Conservation (phyloP, 495 filamentous ascomycete species). For the Chlorociboria aeruginascens region DNA sequence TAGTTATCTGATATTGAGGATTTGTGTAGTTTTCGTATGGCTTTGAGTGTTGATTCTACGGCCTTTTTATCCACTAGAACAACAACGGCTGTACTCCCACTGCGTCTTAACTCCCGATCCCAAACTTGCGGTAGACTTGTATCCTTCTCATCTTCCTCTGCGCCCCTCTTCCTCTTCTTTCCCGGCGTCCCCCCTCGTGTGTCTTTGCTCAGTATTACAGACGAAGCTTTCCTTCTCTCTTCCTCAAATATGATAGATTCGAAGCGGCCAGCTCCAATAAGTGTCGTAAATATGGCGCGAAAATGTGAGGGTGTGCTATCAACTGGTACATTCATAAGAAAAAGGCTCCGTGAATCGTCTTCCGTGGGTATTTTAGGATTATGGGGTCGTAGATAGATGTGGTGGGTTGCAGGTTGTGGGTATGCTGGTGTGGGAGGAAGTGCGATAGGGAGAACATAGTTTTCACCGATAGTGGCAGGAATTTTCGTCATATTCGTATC, state of each 20-base stretch:
- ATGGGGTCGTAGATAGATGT: slow-evolving; percentile 77
- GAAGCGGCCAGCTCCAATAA: slow-evolving; percentile 62
- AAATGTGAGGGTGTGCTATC: slow-evolving; percentile 72
- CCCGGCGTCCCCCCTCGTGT: slow-evolving; percentile 28
- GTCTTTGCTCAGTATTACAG: slow-evolving; percentile 27
- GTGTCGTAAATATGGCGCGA: slow-evolving; percentile 54
- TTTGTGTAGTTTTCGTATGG: slow-evolving; percentile 49
- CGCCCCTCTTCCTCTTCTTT: slow-evolving; percentile 58
- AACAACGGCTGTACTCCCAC: slow-evolving; percentile 68
- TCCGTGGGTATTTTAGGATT: slow-evolving; percentile 62
- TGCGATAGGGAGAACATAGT: slow-evolving; percentile 40
- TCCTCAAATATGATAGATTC: slow-evolving; percentile 64
- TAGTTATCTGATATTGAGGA: slow-evolving; percentile 26
- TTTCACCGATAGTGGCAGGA: slow-evolving; percentile 25
- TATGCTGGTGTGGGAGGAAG: slow-evolving; percentile 50
- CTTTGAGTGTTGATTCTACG: slow-evolving; percentile 60
- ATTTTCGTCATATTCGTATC: slow-evolving; percentile 4
- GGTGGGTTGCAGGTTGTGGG: slow-evolving; percentile 53
- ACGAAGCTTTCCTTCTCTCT: slow-evolving; percentile 22
- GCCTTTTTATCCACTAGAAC: slow-evolving; percentile 71
- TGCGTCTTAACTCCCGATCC: slow-evolving; percentile 57
- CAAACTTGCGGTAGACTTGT: slow-evolving; percentile 54
- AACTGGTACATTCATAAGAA: slow-evolving; percentile 76
- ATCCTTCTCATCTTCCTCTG: slow-evolving; percentile 37
- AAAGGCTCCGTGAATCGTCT: slow-evolving; percentile 64